phyloP scores from a whole-genome alignment of 495 filamentous ascomycete species.

The Trichocladium uniseriatum region DNA sequence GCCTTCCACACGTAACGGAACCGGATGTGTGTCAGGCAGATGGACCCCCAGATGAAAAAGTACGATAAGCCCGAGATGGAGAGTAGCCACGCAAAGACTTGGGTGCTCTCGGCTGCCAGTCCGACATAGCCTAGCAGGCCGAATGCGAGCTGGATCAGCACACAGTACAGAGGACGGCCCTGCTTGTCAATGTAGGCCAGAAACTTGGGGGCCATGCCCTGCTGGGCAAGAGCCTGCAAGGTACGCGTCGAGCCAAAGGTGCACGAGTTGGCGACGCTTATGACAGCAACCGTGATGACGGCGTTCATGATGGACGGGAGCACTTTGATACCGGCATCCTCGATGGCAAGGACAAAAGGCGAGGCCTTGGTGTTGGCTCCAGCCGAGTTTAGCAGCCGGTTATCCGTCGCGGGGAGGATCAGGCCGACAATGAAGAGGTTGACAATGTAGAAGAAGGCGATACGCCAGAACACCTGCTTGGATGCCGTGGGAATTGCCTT shows the following conservation, averaged over 20 bases:
- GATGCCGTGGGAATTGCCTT: conserved; percentile 70
- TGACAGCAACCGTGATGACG: conserved; percentile 53
- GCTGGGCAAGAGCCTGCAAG: conserved; percentile 49
- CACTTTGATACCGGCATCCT: conserved; percentile 53
- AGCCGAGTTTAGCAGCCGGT: conserved; percentile 34
- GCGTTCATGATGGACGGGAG: conserved; percentile 64
- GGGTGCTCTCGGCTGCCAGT: conserved; percentile 15
- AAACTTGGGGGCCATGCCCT: conserved; percentile 50
- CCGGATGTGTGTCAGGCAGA: conserved; percentile 62
- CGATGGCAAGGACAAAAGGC: conserved; percentile 61
- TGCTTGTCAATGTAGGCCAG: conserved; percentile 47
- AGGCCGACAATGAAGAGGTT: conserved; percentile 53
- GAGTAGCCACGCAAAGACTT: conserved; percentile 54
- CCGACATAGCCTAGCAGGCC: conserved; percentile 31
- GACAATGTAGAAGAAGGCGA: conserved; percentile 73
- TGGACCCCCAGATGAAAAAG: conserved; percentile 65
- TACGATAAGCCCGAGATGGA: conserved; percentile 55
- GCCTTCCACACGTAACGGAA: conserved; percentile 50
- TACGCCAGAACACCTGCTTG: conserved; percentile 76
- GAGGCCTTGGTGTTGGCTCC: conserved; percentile 39
- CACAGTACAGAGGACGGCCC: conserved; percentile 47
- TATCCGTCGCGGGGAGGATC: conserved; percentile 36
- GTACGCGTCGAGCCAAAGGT: conserved; percentile 56
- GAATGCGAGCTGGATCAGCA: conserved; percentile 46
- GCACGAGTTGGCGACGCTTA: conserved; percentile 53